Evolutionary conservation across 345 rosid species (phyloP), one percentile per base, ranked within the genome.

Genomic region (Euclidium syriacum): DNA sequence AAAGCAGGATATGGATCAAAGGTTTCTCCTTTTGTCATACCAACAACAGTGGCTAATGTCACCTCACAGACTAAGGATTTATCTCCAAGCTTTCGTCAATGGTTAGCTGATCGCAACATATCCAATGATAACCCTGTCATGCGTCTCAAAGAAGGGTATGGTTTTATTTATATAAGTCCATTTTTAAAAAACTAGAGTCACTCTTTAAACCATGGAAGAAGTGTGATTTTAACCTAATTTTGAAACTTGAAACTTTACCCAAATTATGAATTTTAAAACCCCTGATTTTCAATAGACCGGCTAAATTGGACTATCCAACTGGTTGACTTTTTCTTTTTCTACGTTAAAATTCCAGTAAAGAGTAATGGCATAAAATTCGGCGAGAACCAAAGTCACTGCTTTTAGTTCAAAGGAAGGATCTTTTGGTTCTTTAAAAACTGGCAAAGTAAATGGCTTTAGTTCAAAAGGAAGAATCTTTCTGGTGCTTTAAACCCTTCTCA

Each of bases 131-230:
- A 77, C 67, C 66, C 77, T n/a, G 62, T 74, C 51, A 85, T 91
- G 96, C 83, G 86, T 54, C 90, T 91, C 46, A 86, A 85, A 72
- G 98, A 91, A 83, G 98, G 98, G 98, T 91, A 80, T 25, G 75
- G 0, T 35, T 9, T 50, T 35, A 16, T 33, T 30, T 22, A n/a
- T 43, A 14, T 6, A 2, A 15, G 7, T 23, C 10, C 20, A 7
- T 22, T 58, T 58, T n/a, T 2, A n/a, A n/a, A n/a, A n/a, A n/a
- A 18, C 14, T 35, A n/a, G 2, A 20, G 41, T 23, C 23, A 10
- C 32, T 33, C 33, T 61, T 20, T 10, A 58, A 25, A 10, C 50
- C 63, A 10, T 34, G 10, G 4, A 26, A 64, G 4, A 26, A 64
- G 25, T 64, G 33, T 40, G 42, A 10, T 34, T 22, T 23, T 46